Base-by-base conservation (phyloP, 1,139 yeast genomes). In the Debaryomyces coudertii region DNA sequence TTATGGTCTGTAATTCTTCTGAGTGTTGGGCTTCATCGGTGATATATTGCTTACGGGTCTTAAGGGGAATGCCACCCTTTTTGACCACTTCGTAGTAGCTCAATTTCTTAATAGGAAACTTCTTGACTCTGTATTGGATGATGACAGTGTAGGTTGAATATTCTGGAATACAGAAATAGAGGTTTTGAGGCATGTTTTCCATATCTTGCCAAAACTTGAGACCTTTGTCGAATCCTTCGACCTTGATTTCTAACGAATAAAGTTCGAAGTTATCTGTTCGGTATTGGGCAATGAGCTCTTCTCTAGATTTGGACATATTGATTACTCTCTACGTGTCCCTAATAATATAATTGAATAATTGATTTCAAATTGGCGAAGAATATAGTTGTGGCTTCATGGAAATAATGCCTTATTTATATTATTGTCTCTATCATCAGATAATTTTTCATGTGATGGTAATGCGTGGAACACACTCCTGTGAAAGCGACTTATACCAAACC, bases 11-110 rank as follows among this genome's bases (percentile, higher is more conserved):
- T 14, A 44, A 42, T 9, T 44, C 50, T 18, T 50, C 57, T 43
- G 60, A 65, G 16, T 56, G 58, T 0, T 47, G 40, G 8, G 61
- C 65, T 20, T 52, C 56, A 7, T 60, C 62, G 15, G 55, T 47
- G 43, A 71, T 53, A 4, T 53, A 52, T 25, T 59, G 57, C 14
- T 59, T 58, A 40, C 71, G 56, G 7, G 61, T 52, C 44, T 63
- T 66, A 24, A 70, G 60, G 2, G 66, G 59, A 39, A 70, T 48
- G 2, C 70, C 69, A 25, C 56, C 61, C 48, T 62, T 69, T 53
- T 59, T 66, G 22, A 69, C 69, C 9, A 57, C 62, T 49, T 71
- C 76, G 47, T 65, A 62, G 54, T 71, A 70, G 8, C 55, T 54
- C 42, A 70, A 56, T 7, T 60, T 52, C 30, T 52, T 53, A 43